Evolutionary conservation across 139 green algal genomes (phyloP).

Genomic region (Chlorokybus atmophyticus): DNA sequence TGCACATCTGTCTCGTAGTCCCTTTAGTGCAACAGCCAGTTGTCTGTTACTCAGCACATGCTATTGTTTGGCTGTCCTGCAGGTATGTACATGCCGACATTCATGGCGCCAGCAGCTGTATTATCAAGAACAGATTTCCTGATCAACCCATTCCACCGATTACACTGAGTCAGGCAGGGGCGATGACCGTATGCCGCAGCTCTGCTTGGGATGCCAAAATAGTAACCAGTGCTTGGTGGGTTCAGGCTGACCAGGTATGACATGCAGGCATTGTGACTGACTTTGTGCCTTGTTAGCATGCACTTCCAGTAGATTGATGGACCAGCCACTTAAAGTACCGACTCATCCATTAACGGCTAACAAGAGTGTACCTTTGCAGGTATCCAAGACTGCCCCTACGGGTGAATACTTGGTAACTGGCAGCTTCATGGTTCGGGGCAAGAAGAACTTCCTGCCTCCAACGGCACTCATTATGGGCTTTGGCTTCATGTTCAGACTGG

Average conservation of each 20-base stretch:
- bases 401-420: slow-evolving; percentile 83
- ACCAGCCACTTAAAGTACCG: too few relatives aligned
- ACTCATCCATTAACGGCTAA: slow-evolving; percentile 45
- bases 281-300: too few relatives aligned
- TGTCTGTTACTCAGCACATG: too few relatives aligned
- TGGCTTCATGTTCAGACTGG: slow-evolving; percentile 70
- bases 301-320: too few relatives aligned
- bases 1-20: too few relatives aligned
- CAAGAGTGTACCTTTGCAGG: too few relatives aligned
- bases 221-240: slow-evolving; percentile 86
- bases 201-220: slow-evolving; percentile 83
- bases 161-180: slow-evolving; percentile 42
- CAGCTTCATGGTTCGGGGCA: slow-evolving; percentile 82
- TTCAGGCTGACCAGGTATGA: slow-evolving; percentile 76
- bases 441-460: slow-evolving; percentile 93
- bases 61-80: too few relatives aligned
- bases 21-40: too few relatives aligned
- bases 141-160: slow-evolving; percentile 47
- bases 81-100: slow-evolving; percentile 88
- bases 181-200: slow-evolving; percentile 60
- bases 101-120: slow-evolving; percentile 74
- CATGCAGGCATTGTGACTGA: too few relatives aligned
- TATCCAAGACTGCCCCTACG: slow-evolving; percentile 83
- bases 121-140: slow-evolving; percentile 64
- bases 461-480: slow-evolving; percentile 83